Conservation (phyloP, 306 rosid genomes). For the Pterocarpus santalinus region DNA sequence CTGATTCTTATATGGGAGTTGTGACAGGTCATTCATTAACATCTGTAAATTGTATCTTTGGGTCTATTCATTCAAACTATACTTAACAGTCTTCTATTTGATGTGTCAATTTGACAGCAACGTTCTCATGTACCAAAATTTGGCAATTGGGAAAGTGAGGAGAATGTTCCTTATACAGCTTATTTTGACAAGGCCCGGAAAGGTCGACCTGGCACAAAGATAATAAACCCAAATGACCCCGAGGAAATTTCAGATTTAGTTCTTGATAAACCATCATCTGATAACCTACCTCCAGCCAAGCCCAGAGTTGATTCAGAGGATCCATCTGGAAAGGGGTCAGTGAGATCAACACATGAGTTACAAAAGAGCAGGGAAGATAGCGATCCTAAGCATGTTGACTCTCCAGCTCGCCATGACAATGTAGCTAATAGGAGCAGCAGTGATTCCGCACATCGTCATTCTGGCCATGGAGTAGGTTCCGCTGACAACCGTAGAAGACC, state of each 20-base stretch:
- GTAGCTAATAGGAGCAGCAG: slow-evolving; percentile 50
- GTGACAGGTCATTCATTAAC: slow-evolving; percentile 8
- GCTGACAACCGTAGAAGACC: slow-evolving; percentile 68
- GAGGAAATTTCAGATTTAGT: slow-evolving; percentile 65
- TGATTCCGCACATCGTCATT: slow-evolving; percentile 55
- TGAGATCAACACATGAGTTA: slow-evolving; percentile 51
- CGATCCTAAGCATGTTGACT: slow-evolving; percentile 62
- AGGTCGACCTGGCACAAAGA: slow-evolving; percentile 75
- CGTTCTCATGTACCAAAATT: slow-evolving; percentile 88
- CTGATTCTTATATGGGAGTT: slow-evolving; percentile 23
- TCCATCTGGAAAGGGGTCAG: slow-evolving; percentile 49
- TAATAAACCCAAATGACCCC: slow-evolving; percentile 91
- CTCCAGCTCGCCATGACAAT: slow-evolving; percentile 70
- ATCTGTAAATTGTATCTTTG: slow-evolving; percentile 19
- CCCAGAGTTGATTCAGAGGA: slow-evolving; percentile 50
- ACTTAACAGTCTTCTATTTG: slow-evolving; percentile 46
- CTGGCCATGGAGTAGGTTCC: slow-evolving; percentile 60
- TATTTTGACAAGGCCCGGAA: slow-evolving; percentile 91
- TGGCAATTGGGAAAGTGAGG: slow-evolving; percentile 90
- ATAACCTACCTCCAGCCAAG: slow-evolving; percentile 57
- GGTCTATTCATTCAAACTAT: slow-evolving; percentile 40
- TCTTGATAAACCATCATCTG: slow-evolving; percentile 56
- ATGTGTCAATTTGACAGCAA: slow-evolving; percentile 67
- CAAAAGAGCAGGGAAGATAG: slow-evolving; percentile 68
- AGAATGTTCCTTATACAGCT: slow-evolving; percentile 90